These are phyloP conservation scores for Sesbania bispinosa DNA, from an alignment of 306 rosid genomes.

Conservation along the genomic window DNA sequence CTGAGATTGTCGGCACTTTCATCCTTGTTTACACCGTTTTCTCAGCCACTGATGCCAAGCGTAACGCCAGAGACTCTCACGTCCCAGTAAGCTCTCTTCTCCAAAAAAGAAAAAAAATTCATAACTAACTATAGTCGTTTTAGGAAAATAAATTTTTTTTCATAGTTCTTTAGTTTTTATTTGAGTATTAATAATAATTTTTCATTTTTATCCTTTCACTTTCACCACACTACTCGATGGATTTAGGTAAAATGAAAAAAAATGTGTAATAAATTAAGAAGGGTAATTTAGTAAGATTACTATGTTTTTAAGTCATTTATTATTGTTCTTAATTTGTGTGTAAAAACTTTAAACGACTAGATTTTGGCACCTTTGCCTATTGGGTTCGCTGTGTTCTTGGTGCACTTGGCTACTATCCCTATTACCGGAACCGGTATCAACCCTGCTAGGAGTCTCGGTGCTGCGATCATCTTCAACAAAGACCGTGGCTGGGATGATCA, in stretches of 20 bases:
- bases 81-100: conserved; percentile 62
- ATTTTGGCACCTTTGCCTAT: conserved; percentile 53
- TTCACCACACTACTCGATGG: too few relatives aligned
- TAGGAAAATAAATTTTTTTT: too few relatives aligned
- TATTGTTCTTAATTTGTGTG: too few relatives aligned
- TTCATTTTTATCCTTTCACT: too few relatives aligned
- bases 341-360: conserved; percentile 8
- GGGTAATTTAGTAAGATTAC: too few relatives aligned
- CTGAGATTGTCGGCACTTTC: conserved; percentile 53
- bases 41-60: conserved; percentile 57
- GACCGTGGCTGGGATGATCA: conserved; percentile 48
- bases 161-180: too few relatives aligned
- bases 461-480: conserved; percentile 52
- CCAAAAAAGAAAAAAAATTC: too few relatives aligned
- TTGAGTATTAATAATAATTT: too few relatives aligned
- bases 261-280: too few relatives aligned
- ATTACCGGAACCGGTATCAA: conserved; percentile 58
- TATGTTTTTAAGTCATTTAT: too few relatives aligned
- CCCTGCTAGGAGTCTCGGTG: conserved; percentile 56
- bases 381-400: conserved; percentile 56
- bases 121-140: too few relatives aligned
- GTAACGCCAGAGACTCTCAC: conserved; percentile 54
- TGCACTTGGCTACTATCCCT: conserved; percentile 53
- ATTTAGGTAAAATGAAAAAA: too few relatives aligned
- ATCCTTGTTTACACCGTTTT: conserved; percentile 53